Base-by-base conservation (phyloP, 371 early-diverging fungal species). In the Umbelopsis sp. region DNA sequence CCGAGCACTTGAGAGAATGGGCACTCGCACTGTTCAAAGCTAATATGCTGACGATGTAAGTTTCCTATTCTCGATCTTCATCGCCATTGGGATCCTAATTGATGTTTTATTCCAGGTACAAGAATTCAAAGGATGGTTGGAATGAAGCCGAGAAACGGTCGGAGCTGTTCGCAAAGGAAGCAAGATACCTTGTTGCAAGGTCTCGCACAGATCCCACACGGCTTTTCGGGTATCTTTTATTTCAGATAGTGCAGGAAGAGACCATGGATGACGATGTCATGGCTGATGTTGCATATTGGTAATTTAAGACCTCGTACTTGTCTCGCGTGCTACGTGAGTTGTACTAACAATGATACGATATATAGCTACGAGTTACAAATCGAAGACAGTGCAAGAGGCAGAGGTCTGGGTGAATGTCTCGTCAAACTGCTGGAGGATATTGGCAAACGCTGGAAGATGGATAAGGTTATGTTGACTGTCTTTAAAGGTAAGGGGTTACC, bases 401-500 rank as follows among this genome's bases (percentile, higher is more conserved):
- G 72, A 63, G 89, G 89, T 0, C 67, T 89, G 16, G 89, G 89
- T 10, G 84, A 82, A 18, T 78, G 74, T 62, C 70, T 89, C 20
- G 84, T 89, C 78, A 51, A 71, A 14, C 51, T 87, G 1, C 69
- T 89, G 9, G 75, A 76, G 50, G 66, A 71, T 8, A 82, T 87
- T 66, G 88, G 88, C 14, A 65, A 41, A 29, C 50, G 74, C 35
- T 80, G 86, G 76, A 66, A 76, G 20, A 86, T 89, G 86, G 86
- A 87, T 52, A 89, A 87, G 67, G 81, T 86, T 18, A 89, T 89
- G 89, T 57, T 89, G 67, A 89, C 89, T 0, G 89, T 89, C 9
- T 86, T 87, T 63, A 86, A 86, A 83, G 82, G 89, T 48, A 66
- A 66, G 11, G 11, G 25, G 50, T 20, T 63, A 3, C 14, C 22